Conservation (phyloP, 2,329 filamentous ascomycete species). For the Phaeosphaeriaceae sp. region DNA sequence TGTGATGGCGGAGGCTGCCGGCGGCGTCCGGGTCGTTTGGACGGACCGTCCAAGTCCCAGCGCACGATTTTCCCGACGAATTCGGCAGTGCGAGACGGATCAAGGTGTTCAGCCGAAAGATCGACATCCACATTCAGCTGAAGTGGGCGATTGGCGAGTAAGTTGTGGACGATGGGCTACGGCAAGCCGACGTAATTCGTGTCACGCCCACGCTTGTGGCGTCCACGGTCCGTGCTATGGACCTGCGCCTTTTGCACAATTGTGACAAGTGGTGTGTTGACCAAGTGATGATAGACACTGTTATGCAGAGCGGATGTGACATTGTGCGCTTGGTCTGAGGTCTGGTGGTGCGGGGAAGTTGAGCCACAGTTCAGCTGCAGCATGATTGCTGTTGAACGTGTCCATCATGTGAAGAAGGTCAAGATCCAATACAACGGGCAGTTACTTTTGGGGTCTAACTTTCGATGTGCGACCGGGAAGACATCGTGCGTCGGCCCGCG, state of each 20-base stretch:
- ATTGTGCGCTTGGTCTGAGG: not conserved
- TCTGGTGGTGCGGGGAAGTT: not conserved
- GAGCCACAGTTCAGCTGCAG: not conserved
- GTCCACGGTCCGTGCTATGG: not conserved
- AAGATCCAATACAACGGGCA: not conserved
- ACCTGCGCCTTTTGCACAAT: not conserved
- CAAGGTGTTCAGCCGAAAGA: not conserved
- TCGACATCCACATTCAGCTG: conserved; percentile 1
- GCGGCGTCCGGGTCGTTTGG: not conserved
- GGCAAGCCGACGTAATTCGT: conserved; percentile 7
- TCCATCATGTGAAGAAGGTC: not conserved
- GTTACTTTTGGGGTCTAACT: not conserved
- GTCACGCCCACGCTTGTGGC: conserved; percentile 7
- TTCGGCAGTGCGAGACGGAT: conserved; percentile 5
- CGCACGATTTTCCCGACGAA: not conserved
- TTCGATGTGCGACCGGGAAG: conserved; percentile 14
- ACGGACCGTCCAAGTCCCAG: not conserved
- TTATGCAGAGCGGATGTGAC: not conserved
- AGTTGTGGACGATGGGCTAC: not conserved
- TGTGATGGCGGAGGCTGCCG: not conserved
- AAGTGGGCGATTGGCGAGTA: conserved; percentile 11
- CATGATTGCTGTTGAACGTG: not conserved
- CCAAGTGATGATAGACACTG: not conserved
- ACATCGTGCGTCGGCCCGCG: conserved; percentile 8
- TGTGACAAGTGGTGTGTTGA: not conserved